Conservation (phyloP, 169 alveolate genomes). For the Eimeria necatrix region DNA sequence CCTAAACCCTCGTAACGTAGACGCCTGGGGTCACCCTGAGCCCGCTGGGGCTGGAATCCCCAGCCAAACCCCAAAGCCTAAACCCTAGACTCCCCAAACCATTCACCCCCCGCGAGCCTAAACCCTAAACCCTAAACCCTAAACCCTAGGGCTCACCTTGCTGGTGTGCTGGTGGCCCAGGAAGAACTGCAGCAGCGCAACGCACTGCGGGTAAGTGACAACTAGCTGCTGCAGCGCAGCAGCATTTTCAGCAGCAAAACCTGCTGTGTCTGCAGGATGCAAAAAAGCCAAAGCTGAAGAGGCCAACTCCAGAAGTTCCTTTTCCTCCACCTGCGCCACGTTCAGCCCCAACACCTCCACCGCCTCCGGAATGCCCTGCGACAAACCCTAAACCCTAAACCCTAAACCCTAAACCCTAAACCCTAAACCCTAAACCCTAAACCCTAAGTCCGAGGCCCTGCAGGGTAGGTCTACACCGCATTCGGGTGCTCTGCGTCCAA, state of each 20-base stretch:
- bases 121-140: not conserved
- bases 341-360: conserved; percentile 49
- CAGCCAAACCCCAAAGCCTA: not conserved
- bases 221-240: conserved; percentile 57
- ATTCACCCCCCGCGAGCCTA: no score
- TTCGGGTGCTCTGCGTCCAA: not conserved
- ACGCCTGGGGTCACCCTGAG: no score
- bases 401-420: conserved; percentile 50
- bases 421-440: conserved; percentile 36
- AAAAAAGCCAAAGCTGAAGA: conserved; percentile 74
- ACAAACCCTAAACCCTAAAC: conserved; percentile 8
- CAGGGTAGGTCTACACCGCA: not conserved
- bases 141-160: conserved; percentile 39
- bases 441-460: conserved; percentile 29
- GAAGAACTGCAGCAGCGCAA: conserved; percentile 74
- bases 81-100: not conserved
- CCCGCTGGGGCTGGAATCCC: not conserved
- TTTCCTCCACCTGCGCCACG: conserved; percentile 77
- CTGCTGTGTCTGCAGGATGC: conserved; percentile 46
- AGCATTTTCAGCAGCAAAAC: conserved; percentile 20
- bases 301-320: conserved; percentile 62
- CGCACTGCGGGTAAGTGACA: conserved; percentile 44
- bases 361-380: conserved; percentile 67
- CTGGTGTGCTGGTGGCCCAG: conserved; percentile 78
- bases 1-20: no score